A percentile compares a stretch with the other conserved stretches of the same genome.
Evolutionary conservation across 192 early-diverging fungal genomes (phyloP).

Genomic region (Ambispora gerdemannii): DNA sequence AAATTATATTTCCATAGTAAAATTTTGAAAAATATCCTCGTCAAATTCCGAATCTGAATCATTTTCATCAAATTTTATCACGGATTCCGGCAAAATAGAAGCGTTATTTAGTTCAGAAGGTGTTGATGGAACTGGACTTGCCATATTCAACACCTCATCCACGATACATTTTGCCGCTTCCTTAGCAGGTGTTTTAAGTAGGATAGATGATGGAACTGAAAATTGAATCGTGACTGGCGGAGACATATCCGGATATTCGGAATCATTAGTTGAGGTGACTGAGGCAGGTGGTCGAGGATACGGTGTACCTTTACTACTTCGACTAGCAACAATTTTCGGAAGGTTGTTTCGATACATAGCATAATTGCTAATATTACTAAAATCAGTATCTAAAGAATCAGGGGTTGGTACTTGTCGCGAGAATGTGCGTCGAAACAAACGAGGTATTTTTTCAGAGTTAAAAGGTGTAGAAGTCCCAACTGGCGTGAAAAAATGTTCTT

Average conservation of each 20-base stretch:
- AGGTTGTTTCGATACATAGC: background rate
- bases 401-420: background rate
- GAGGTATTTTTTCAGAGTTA: background rate
- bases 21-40: background rate
- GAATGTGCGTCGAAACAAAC: background rate
- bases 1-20: too few relatives aligned
- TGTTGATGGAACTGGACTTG: constrained; percentile 16
- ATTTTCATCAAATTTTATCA: background rate
- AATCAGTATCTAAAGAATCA: too few relatives aligned
- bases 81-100: background rate
- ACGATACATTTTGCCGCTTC: constrained; percentile 36
- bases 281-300: background rate
- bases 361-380: background rate
- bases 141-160: constrained; percentile 29
- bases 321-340: background rate
- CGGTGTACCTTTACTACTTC: background rate
- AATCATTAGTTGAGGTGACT: constrained; percentile 9
- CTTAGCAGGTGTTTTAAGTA: constrained; percentile 33
- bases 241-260: constrained; percentile 24
- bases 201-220: constrained; percentile 27
- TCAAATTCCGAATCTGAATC: background rate
- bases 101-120: background rate
- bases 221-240: constrained; percentile 39
- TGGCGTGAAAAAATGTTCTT: background rate
- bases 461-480: background rate